A percentile compares a stretch with the other conserved stretches of the same genome.
Evolutionary conservation across 2,329 filamentous ascomycete species (phyloP).

Genomic region (Sordariomycetes sp.): DNA sequence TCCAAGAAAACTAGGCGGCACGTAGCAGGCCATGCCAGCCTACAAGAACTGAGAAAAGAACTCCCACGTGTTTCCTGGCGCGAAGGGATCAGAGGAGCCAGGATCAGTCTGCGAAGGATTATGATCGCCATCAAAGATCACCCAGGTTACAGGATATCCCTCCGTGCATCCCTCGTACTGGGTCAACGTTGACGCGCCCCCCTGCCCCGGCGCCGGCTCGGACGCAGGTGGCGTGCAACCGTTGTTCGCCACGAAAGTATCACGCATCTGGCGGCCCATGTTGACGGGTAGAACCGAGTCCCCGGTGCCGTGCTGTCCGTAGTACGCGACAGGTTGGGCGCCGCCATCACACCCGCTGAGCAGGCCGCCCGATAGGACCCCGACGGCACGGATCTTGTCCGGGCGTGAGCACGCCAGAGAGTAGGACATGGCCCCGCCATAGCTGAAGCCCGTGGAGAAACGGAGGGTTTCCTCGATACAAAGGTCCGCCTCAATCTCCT

Average conservation of each 20-base stretch:
- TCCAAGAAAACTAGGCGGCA: background rate
- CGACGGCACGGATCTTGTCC: conserved; percentile 22
- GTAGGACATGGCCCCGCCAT: conserved; percentile 29
- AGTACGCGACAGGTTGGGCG: conserved; percentile 20
- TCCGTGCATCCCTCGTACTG: conserved; percentile 16
- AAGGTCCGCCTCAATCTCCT: conserved; percentile 23
- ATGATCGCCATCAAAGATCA: conserved; percentile 11
- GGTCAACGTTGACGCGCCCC: conserved; percentile 12
- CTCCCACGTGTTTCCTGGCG: conserved; percentile 6
- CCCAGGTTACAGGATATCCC: conserved; percentile 17
- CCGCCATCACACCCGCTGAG: conserved; percentile 21
- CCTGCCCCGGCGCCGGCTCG: conserved; percentile 9
- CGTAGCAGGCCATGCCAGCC: background rate
- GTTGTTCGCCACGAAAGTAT: conserved; percentile 22
- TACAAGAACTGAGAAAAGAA: conserved; percentile 9
- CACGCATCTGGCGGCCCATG: conserved; percentile 18
- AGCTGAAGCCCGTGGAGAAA: conserved; percentile 32
- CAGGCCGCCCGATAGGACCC: conserved; percentile 16
- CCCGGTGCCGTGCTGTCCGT: conserved; percentile 23
- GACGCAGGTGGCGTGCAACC: conserved; percentile 17
- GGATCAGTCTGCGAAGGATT: conserved; percentile 5
- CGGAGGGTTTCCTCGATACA: conserved; percentile 28
- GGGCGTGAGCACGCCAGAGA: conserved; percentile 27
- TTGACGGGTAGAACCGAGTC: conserved; percentile 21
- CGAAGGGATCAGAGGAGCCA: conserved; percentile 1